phyloP scores from a whole-genome alignment of 768 basidiomycete species.

The Cystobasidium ongulense region DNA sequence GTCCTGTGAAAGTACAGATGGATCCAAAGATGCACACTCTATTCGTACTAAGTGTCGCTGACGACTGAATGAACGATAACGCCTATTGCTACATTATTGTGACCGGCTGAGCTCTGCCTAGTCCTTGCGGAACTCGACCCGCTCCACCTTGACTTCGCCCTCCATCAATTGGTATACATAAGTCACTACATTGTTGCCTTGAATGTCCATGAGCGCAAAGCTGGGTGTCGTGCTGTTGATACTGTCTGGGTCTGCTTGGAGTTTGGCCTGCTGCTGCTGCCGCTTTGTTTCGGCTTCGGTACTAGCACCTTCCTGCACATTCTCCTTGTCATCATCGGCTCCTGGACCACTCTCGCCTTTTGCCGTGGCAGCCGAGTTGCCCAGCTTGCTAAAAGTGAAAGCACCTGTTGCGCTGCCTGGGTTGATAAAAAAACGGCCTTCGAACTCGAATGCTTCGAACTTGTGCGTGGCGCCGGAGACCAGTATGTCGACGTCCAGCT shows the following conservation, averaged over 20 bases:
- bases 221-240: slow-evolving; percentile 71
- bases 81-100: slow-evolving; percentile 19
- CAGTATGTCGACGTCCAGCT: slow-evolving; percentile 96
- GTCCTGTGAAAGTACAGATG: too few relatives aligned
- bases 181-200: slow-evolving; percentile 91
- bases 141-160: slow-evolving; percentile 46
- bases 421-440: slow-evolving; percentile 87
- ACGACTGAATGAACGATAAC: too few relatives aligned
- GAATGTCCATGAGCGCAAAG: slow-evolving; percentile 95
- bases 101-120: not conserved
- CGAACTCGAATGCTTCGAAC: slow-evolving; percentile 88
- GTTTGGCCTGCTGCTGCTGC: not conserved
- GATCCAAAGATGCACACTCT: too few relatives aligned
- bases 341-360: not conserved
- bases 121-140: slow-evolving; percentile 39
- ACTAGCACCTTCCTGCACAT: not conserved
- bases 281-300: not conserved
- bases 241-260: not conserved
- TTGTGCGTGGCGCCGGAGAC: slow-evolving; percentile 92
- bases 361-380: not conserved
- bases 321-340: not conserved
- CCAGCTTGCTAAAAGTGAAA: slow-evolving; percentile 44
- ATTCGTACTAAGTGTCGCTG: not conserved
- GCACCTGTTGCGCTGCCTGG: slow-evolving; percentile 93
- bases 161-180: slow-evolving; percentile 73